Evolutionary conservation across 257 asterid genomes (phyloP).

Genomic region (Fraxinus cuspidata): DNA sequence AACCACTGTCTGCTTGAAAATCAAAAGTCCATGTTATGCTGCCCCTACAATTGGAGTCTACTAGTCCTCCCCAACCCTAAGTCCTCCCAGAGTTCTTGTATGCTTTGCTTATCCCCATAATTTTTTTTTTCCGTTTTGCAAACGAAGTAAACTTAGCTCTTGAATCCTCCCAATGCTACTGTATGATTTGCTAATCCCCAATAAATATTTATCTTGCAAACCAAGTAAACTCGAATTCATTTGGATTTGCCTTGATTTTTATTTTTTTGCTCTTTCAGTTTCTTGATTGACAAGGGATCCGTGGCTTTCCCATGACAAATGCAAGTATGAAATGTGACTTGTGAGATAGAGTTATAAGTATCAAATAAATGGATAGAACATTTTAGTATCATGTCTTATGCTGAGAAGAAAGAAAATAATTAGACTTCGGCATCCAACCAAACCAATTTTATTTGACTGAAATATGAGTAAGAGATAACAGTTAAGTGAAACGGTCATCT

Average conservation of each 20-base stretch:
- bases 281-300: neutral
- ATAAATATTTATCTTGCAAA: neutral
- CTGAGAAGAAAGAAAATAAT: neutral
- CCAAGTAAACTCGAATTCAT: neutral
- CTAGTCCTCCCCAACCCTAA: neutral
- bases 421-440: neutral
- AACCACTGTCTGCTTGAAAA: neutral
- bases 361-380: neutral
- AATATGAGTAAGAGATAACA: neutral
- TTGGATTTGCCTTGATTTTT: neutral
- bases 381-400: neutral
- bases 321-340: neutral
- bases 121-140: neutral
- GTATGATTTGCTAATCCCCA: neutral
- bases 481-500: neutral
- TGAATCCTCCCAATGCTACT: neutral
- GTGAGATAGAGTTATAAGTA: neutral
- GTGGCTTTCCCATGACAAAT: neutral
- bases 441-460: neutral
- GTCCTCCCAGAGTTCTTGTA: neutral
- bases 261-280: neutral
- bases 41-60: neutral
- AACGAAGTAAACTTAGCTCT: neutral
- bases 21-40: neutral
- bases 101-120: neutral